A percentile compares a stretch with the other conserved stretches of the same genome.
These are phyloP conservation scores for Leptographium wingfieldii DNA, from an alignment of 2,329 filamentous ascomycete genomes.

Conservation along the genomic window DNA sequence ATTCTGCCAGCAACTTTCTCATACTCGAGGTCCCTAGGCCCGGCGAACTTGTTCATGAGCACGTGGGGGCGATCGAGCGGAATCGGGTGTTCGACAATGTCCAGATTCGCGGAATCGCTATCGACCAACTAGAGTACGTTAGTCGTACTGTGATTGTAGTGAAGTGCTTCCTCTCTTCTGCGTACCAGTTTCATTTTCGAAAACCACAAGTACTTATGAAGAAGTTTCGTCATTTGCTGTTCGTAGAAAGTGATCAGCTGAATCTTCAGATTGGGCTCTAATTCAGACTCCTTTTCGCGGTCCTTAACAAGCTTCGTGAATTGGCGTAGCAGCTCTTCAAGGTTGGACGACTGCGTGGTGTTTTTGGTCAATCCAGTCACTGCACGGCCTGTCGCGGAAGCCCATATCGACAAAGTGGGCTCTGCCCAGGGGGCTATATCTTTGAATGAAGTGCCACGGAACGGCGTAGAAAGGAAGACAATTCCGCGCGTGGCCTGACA, in stretches of 20 bases:
- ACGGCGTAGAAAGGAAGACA: slow-evolving; percentile 19
- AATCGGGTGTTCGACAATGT: slow-evolving; percentile 15
- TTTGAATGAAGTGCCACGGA: slow-evolving; percentile 17
- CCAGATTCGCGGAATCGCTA: slow-evolving; percentile 13
- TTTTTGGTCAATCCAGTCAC: slow-evolving; percentile 11
- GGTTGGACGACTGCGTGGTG: slow-evolving; percentile 7
- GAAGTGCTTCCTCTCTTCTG: too few species aligned
- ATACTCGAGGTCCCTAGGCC: slow-evolving; percentile 11
- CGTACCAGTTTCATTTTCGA: too few species aligned
- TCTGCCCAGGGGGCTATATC: slow-evolving; percentile 15
- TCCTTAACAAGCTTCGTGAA: too few species aligned
- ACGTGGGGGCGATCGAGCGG: slow-evolving; percentile 14
- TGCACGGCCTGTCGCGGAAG: slow-evolving; percentile 6
- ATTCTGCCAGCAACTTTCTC: slow-evolving; percentile 12
- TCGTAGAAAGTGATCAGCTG: too few species aligned
- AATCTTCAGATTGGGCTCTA: too few species aligned
- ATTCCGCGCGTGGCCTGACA: slow-evolving; percentile 13
- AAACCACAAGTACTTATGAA: too few species aligned
- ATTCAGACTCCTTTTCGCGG: too few species aligned
- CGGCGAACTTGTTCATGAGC: slow-evolving; percentile 18
- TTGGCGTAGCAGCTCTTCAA: too few species aligned
- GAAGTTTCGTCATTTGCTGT: too few species aligned
- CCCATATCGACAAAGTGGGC: slow-evolving; percentile 9
- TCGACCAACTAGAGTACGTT: slow-evolving; percentile 15
- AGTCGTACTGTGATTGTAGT: not conserved